A percentile compares a stretch with the other conserved stretches of the same genome.
Evolutionary conservation across 2,329 filamentous ascomycete species (phyloP).

Genomic region (Monosporascus cannonballus): DNA sequence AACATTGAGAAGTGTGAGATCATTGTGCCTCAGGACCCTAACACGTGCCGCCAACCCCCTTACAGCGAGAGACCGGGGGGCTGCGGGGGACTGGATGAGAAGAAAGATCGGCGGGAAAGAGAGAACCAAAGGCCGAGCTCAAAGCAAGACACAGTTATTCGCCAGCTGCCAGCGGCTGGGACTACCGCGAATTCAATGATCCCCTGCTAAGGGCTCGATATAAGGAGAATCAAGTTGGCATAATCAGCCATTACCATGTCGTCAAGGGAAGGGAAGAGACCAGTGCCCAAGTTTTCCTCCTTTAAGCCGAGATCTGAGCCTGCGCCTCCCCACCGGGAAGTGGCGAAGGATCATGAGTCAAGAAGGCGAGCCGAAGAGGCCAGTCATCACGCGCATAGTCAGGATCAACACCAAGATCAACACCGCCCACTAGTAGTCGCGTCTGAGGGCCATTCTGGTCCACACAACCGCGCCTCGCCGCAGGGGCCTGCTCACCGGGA

Average conservation of each 20-base stretch:
- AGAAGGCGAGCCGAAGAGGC: slow-evolving; percentile 3
- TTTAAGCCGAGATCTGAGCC: slow-evolving; percentile 51
- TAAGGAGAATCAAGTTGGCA: background rate
- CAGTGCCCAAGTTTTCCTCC: slow-evolving; percentile 67
- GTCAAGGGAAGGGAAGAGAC: slow-evolving; percentile 15
- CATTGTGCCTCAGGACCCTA: background rate
- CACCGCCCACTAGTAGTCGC: slow-evolving; percentile 3
- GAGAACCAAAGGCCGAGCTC: background rate
- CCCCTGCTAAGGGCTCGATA: too few relatives aligned
- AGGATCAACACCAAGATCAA: background rate
- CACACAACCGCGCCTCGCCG: slow-evolving; percentile 3
- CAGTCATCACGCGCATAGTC: background rate
- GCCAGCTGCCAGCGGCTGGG: background rate
- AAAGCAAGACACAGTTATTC: background rate
- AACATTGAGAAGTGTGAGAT: background rate
- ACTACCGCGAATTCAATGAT: background rate
- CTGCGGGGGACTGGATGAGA: too few relatives aligned
- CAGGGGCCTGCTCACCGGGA: slow-evolving; percentile 4
- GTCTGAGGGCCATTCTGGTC: slow-evolving; percentile 1
- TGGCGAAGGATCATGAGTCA: slow-evolving; percentile 8
- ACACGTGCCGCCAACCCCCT: background rate
- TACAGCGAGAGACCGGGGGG: too few relatives aligned
- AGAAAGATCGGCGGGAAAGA: too few relatives aligned
- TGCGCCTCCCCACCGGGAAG: slow-evolving; percentile 7
- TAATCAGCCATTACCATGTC: slow-evolving; percentile 12